These are phyloP conservation scores for Phytophthora aleatoria DNA, from an alignment of 352 stramenopile genomes.

Conservation along the genomic window DNA sequence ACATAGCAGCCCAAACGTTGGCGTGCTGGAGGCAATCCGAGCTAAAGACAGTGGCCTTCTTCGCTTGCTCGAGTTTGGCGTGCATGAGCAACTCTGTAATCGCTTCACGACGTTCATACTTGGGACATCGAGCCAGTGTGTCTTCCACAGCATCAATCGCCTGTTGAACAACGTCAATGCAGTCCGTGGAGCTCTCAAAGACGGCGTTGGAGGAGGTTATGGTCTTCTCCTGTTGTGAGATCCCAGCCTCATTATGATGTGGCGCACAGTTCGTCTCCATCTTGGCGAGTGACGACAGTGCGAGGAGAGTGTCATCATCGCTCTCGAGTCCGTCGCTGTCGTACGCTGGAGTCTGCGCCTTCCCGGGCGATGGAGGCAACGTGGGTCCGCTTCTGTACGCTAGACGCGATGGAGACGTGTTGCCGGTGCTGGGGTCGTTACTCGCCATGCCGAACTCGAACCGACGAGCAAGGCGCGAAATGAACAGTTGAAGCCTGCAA, in stretches of 20 bases:
- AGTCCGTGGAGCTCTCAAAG: slow-evolving; percentile 13
- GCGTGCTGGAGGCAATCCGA: slow-evolving; percentile 20
- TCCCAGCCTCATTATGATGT: slow-evolving; percentile 11
- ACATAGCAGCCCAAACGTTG: slow-evolving; percentile 28
- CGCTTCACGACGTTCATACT: slow-evolving; percentile 32
- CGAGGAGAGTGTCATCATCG: slow-evolving; percentile 36
- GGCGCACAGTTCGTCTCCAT: slow-evolving; percentile 27
- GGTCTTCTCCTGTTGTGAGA: slow-evolving; percentile 13
- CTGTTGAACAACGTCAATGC: slow-evolving; percentile 33
- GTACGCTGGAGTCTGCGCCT: slow-evolving; percentile 10
- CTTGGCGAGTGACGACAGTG: slow-evolving; percentile 33
- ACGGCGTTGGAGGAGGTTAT: slow-evolving; percentile 4
- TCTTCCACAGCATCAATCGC: slow-evolving; percentile 34
- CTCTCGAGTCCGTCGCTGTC: slow-evolving; percentile 34
- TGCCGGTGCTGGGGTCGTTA: slow-evolving; percentile 31
- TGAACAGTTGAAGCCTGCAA: slow-evolving; percentile 20
- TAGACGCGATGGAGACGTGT: slow-evolving; percentile 2
- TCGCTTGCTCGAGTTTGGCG: slow-evolving; percentile 32
- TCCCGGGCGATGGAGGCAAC: slow-evolving; percentile 12
- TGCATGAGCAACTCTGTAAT: slow-evolving; percentile 34
- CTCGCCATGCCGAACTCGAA: slow-evolving; percentile 30
- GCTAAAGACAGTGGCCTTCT: slow-evolving; percentile 20
- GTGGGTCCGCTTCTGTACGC: slow-evolving; percentile 9
- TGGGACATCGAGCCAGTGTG: slow-evolving; percentile 24
- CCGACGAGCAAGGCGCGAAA: slow-evolving; percentile 30